Percentiles rank a stretch among this genome's conserved stretches.
Conservation (phyloP, 2,329 filamentous ascomycete genomes). For the Calonectria pseudoturangicola region DNA sequence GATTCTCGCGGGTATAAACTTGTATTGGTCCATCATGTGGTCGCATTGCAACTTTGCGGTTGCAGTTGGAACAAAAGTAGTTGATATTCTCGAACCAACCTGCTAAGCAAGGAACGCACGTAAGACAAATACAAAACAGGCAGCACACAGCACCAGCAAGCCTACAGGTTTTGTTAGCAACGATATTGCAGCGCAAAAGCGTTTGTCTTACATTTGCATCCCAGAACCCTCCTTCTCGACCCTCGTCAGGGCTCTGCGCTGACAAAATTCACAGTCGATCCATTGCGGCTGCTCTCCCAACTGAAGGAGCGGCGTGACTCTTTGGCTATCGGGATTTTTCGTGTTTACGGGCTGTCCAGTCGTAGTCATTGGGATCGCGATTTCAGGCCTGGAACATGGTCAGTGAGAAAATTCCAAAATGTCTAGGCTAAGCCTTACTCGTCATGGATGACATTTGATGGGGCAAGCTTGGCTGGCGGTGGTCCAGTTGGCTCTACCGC, state of each 20-base stretch:
- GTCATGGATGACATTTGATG: neutral
- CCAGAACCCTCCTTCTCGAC: neutral
- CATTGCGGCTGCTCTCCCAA: constrained; percentile 15
- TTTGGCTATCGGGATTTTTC: neutral
- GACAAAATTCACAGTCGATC: constrained; percentile 20
- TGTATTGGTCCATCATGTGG: constrained; percentile 1
- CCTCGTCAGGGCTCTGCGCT: neutral
- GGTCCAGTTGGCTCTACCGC: neutral
- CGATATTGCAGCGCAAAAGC: neutral
- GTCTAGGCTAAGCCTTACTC: neutral
- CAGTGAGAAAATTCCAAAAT: neutral
- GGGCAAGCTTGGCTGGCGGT: constrained; percentile 6
- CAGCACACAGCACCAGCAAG: constrained; percentile 18
- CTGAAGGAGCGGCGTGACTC: neutral
- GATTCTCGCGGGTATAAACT: neutral
- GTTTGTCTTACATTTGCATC: constrained; percentile 14
- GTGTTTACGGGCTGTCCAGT: neutral
- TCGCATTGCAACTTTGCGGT: constrained; percentile 7
- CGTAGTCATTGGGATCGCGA: neutral
- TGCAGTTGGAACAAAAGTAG: constrained; percentile 18
- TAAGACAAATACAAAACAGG: constrained; percentile 6
- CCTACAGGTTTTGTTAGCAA: neutral
- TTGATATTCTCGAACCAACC: constrained; percentile 13
- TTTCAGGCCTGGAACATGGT: neutral
- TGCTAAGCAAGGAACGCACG: constrained; percentile 9